Conservation (phyloP, 306 rosid genomes). For the Fragaria nilgerrensis region DNA sequence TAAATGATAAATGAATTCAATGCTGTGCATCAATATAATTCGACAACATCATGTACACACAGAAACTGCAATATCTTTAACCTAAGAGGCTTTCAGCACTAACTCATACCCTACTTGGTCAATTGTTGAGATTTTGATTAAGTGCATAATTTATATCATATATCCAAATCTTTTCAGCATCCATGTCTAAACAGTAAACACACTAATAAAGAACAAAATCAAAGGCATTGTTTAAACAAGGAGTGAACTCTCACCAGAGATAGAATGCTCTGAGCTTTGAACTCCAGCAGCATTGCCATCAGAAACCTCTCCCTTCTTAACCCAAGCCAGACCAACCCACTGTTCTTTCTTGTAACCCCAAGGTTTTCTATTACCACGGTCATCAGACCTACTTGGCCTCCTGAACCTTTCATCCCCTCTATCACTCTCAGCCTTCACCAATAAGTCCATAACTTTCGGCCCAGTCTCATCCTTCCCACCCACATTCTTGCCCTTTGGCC, state of each 20-base stretch:
- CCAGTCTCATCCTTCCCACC: conserved; percentile 20
- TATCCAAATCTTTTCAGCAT: too few species aligned
- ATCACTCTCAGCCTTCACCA: conserved; percentile 13
- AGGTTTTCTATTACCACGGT: conserved; percentile 7
- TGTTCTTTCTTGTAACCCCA: background rate
- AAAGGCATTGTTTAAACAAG: conserved; percentile 3
- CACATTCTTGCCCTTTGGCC: background rate
- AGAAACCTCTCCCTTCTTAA: conserved; percentile 44
- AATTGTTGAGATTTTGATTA: background rate
- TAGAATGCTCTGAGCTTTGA: conserved; percentile 17
- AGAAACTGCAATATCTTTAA: background rate
- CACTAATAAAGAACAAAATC: too few species aligned
- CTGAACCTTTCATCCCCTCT: background rate
- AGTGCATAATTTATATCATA: too few species aligned
- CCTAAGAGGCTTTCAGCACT: background rate
- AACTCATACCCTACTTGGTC: background rate
- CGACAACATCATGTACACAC: background rate
- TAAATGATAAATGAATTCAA: background rate
- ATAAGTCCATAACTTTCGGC: conserved; percentile 25
- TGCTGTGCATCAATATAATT: background rate
- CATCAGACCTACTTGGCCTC: conserved; percentile 9
- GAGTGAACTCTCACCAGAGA: conserved; percentile 31
- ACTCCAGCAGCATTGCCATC: conserved; percentile 16
- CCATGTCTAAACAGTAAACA: too few species aligned
- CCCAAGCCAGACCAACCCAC: conserved; percentile 46